phyloP scores from a whole-genome alignment of 306 rosid species.

The Cicer chorassanicum region DNA sequence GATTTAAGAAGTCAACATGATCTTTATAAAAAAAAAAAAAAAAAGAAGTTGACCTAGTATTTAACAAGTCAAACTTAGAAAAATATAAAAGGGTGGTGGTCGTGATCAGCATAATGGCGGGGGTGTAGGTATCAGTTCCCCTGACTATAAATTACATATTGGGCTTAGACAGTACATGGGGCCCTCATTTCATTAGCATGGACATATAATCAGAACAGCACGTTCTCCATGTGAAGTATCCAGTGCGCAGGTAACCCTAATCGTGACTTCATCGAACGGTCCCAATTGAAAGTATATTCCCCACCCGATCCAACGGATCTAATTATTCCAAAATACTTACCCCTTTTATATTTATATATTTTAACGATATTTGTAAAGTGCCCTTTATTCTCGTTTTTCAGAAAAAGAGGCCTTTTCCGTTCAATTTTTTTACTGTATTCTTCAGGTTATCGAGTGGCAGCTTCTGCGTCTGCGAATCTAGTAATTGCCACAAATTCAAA shows the following conservation, averaged over 20 bases:
- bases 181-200: slow-evolving; percentile 18
- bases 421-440: slow-evolving; percentile 32
- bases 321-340: not conserved
- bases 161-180: slow-evolving; percentile 38
- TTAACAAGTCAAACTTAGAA: too few relatives aligned
- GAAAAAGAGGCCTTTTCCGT: slow-evolving; percentile 13
- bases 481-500: slow-evolving; percentile 36
- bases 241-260: slow-evolving; percentile 22
- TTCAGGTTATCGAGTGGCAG: slow-evolving; percentile 20
- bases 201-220: slow-evolving; percentile 24
- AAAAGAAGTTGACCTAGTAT: too few relatives aligned
- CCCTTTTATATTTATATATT: not conserved
- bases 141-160: not conserved
- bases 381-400: not conserved
- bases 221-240: slow-evolving; percentile 41
- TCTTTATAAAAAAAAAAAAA: too few relatives aligned
- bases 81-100: too few relatives aligned
- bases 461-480: slow-evolving; percentile 20
- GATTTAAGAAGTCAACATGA: too few relatives aligned
- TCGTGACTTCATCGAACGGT: slow-evolving; percentile 49
- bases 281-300: slow-evolving; percentile 52
- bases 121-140: too few relatives aligned
- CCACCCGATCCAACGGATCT: slow-evolving; percentile 56
- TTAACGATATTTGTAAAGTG: slow-evolving; percentile 28
- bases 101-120: too few relatives aligned